Base-by-base conservation (phyloP, 2,329 filamentous ascomycete genomes). In the Zasmidium cellare region DNA sequence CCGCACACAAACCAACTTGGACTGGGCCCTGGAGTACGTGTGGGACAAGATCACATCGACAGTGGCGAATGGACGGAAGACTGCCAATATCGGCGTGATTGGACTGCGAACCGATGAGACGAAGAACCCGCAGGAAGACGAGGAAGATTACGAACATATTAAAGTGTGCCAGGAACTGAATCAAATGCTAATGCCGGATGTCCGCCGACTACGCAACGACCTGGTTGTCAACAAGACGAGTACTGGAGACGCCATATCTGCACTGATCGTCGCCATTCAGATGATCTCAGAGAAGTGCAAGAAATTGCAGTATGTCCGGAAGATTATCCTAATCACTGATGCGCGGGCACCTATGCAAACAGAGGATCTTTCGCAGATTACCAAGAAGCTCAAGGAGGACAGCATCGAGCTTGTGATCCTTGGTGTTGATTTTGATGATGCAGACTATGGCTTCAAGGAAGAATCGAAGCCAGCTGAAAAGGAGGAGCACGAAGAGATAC, bases 351-450 rank as follows among this genome's bases (percentile, higher is more conserved):
- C 77, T 2, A 88, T 96, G 72, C 90, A 93, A 62, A 82, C 80
- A 1, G 88, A 91, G 53, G 88, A 86, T 51, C 73, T 92, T 14
- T 81, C 84, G 1, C 82, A 87, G 1, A 92, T 97, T 62, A 80
- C 84, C 0, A 77, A 77, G 46, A 91, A 91, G 71, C 84, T 97
- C 47, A 90, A 90, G 61, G 82, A 88, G 9, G 84, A 88, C 38
- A 83, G 83, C 2, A 94, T 97, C 59, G 85, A 94, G 62, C 79
- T 99, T 46, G 82, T 88, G 1, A 78, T 97, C 11, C 76, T 97
- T 54, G 94, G 94, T 14, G 85, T 96, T 18, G 94, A 99, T 72
- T 97, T 99, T 74, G 92, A 99, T 71, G 92, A 97, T 72, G 72
- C 85, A 1, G 92, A 96, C 1, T 96, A 88, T 70, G 92, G 92